phyloP scores from a whole-genome alignment of 176 grass and related monocot species.

The Leersia perrieri region DNA sequence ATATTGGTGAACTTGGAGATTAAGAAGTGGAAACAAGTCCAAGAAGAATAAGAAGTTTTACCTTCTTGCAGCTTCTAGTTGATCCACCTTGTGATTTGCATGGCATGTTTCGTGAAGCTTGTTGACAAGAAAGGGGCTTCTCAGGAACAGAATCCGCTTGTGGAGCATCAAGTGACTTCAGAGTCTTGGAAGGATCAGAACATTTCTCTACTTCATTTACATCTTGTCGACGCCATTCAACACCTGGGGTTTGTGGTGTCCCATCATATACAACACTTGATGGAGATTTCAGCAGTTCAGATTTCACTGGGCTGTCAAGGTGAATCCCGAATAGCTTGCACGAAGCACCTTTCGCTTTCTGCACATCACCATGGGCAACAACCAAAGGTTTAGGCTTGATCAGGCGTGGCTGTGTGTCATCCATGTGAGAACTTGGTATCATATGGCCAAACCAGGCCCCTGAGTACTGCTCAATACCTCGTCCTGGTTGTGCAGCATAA shows the following conservation, averaged over 20 bases:
- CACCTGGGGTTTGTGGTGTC: slow-evolving; percentile 8
- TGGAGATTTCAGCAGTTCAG: slow-evolving; percentile 39
- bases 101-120: slow-evolving; percentile 45
- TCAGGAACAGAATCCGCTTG: slow-evolving; percentile 36
- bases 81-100: slow-evolving; percentile 57
- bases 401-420: slow-evolving; percentile 22
- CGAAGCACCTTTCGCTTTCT: slow-evolving; percentile 46
- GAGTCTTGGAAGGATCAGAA: slow-evolving; percentile 37
- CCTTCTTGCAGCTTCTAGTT: slow-evolving; percentile 92
- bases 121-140: slow-evolving; percentile 24
- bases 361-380: slow-evolving; percentile 42
- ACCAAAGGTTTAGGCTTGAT: slow-evolving; percentile 55
- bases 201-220: slow-evolving; percentile 33
- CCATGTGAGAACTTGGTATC: slow-evolving; percentile 29
- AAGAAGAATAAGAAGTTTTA: slow-evolving; percentile 32
- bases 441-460: slow-evolving; percentile 50
- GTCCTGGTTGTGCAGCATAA: slow-evolving; percentile 27
- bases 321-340: slow-evolving; percentile 78
- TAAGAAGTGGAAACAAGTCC: not conserved
- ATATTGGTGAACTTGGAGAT: not conserved
- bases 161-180: slow-evolving; percentile 29
- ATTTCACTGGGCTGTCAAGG: slow-evolving; percentile 43
- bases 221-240: slow-evolving; percentile 27
- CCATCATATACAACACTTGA: slow-evolving; percentile 37
- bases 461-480: slow-evolving; percentile 40